Percentiles rank a stretch among this genome's conserved stretches.
phyloP scores from a whole-genome alignment of 768 basidiomycete species.

The Mycena rosella region DNA sequence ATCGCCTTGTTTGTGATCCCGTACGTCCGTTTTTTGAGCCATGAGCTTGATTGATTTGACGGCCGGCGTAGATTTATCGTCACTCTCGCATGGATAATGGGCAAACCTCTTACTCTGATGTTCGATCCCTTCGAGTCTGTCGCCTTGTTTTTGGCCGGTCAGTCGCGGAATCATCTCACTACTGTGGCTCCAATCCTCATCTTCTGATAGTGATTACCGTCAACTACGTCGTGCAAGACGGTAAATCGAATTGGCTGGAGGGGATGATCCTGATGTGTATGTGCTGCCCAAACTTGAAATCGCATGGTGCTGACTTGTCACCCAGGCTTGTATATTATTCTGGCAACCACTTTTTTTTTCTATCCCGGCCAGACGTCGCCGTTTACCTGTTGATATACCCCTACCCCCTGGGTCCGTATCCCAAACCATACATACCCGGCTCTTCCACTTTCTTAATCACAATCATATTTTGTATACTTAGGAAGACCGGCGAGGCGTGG shows the following conservation, averaged over 20 bases:
- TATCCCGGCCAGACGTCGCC: conserved; percentile 58
- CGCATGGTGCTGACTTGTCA: background rate
- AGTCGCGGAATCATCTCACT: conserved; percentile 20
- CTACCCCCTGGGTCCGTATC: no score
- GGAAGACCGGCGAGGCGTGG: background rate
- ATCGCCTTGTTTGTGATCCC: conserved; percentile 89
- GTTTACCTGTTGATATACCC: no score
- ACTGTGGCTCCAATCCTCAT: conserved; percentile 37
- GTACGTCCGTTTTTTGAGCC: conserved; percentile 57
- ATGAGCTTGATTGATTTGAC: background rate
- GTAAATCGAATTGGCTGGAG: conserved; percentile 88
- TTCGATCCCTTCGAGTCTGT: conserved; percentile 94
- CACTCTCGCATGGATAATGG: conserved; percentile 82
- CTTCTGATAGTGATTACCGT: conserved; percentile 74
- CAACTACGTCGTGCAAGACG: conserved; percentile 85
- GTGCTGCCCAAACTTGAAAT: conserved; percentile 39
- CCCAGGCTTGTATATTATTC: conserved; percentile 76
- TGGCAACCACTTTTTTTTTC: conserved; percentile 78
- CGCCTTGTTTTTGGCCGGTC: conserved; percentile 56
- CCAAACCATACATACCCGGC: background rate
- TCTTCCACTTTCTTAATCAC: background rate
- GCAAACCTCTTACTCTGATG: conserved; percentile 82
- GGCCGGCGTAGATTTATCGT: conserved; percentile 71
- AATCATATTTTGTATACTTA: background rate
- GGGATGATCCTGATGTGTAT: conserved; percentile 77